Base-by-base conservation (phyloP, 805 yeast genomes). In the Metschnikowia anglica region DNA sequence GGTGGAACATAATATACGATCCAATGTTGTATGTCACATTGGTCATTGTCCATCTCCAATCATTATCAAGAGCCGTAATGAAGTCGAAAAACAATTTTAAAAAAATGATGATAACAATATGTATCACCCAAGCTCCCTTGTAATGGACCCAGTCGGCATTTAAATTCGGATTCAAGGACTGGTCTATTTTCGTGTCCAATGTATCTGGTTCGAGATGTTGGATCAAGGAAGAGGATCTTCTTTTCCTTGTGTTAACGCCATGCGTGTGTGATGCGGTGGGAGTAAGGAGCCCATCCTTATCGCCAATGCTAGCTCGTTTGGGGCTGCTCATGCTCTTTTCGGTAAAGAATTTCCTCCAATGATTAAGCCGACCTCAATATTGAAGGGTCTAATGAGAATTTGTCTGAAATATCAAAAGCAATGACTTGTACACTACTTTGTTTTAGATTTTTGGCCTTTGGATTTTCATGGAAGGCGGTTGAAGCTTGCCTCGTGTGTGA, bases 61-160 rank as follows among this genome's bases (percentile, higher is more conserved):
- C 95, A 44, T 79, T 82, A 47, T 83, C 80, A 40, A 87, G 77
- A n/a, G 85, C 81, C 1, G 95, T 91, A 31, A 91, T 70, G 49
- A 88, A 73, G 62, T 88, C 88, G 65, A 78, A 90, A 48, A 88
- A 80, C 18, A 86, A 59, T 58, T 88, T 88, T 44, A 91, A 70
- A 37, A 89, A 69, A 30, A 80, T 58, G 44, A 91, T 87, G 35
- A 93, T 76, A 21, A 89, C 95, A 37, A 93, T 73, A 65, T 91
- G 99, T 44, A 91, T 84, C 21, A 83, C 72, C 99, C 99, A 93
- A 1, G 98, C 98, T 36, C 96, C 99, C 57, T 91, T 89, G 56
- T 81, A 85, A 61, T 90, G 87, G 24, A 93, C 97, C 99, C 99
- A 91, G 54, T 83, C 83, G 20, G 97, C 97, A 62, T 93, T 93